Evolutionary conservation across 164 flowering plant species (phyloP), one percentile per base, ranked within the genome.

Genomic region (Piper betle): DNA sequence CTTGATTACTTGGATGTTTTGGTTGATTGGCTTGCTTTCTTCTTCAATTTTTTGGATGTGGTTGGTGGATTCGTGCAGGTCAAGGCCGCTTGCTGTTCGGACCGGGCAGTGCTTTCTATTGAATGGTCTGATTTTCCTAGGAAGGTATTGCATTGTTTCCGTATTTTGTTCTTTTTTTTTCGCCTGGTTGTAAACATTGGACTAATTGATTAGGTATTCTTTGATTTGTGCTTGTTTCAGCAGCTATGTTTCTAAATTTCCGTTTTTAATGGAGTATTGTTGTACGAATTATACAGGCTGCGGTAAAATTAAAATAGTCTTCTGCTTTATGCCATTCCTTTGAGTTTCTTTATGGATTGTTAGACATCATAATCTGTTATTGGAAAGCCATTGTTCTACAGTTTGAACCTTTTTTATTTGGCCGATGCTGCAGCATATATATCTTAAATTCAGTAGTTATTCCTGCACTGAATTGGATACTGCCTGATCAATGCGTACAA

Each of bases 51-150:
- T 25, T 25, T 2, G 33, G 33, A 25, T 54, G 20, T 3, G 20
- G 20, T 54, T 18, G 37, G 91, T 86, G 74, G 84, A 88, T 66
- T 86, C 80, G 82, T 62, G 19, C 13, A 91, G 97, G 81, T 92
- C 95, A 17, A 83, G 73, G 63, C 70, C 64, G 72, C 88, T 88
- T 64, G 74, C 73, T 62, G 77, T 82, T 10, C 77, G 98, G 59
- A 88, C 95, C 0, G 93, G 95, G 16, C 93, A 92, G 75, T 88
- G 95, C 64, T 92, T 88, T 72, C 86, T 92, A 19, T 68, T 92
- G 63, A 88, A 92, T 58, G 98, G 98, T 16, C 76, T 88, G 19
- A 77, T 92, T 42, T 91, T 87, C 72, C 69, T 88, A 52, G 98
- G 98, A 72, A 88, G 98, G 98, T 88, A 71, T 25, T 46, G 3